Evolutionary conservation across 164 flowering plant species (phyloP), one percentile per base, ranked within the genome.

Genomic region (Umbilicus rupestris): DNA sequence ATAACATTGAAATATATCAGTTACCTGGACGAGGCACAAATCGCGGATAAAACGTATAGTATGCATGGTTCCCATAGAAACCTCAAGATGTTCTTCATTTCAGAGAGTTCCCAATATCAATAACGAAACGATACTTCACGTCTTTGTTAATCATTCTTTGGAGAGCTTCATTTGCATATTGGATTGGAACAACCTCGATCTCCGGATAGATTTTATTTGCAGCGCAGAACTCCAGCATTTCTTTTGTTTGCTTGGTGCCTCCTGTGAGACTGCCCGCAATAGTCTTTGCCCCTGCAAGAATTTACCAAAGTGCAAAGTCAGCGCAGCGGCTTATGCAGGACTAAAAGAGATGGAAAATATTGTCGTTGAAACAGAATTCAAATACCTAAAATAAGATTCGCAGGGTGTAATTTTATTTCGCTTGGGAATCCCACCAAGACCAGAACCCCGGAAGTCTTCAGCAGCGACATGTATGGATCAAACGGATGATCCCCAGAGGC

Each of bases 401-500:
- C 82, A 68, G 96, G 96, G 69, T 65, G 75, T 60, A 92, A 59
- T 77, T 84, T 87, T 66, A 92, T 81, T 80, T 85, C 93, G 66
- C 84, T 82, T 1, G 96, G 95, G 72, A 81, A 83, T 15, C 96
- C 96, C 26, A 92, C 96, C 24, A 88, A 75, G 35, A 72, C 90
- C 8, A 85, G 76, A 59, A 80, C 77, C 22, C 93, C 98, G 49
- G 17, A 66, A 19, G 80, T 79, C 80, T 90, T 88, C 78, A 92
- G 67, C 65, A 83, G 76, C 0, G 90, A 76, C 87, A 90, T 60
- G 81, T 83, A 92, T 28, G 76, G 82, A 82, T 92, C 96, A 67
- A 90, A 87, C 55, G 86, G 80, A 69, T 88, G 94, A 80, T 87
- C 91, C 14, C 96, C 98, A 6, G 98, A 85, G 57, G 95, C 95